Evolutionary conservation across 2,329 filamentous ascomycete species (phyloP), one percentile per base, ranked within the genome.

Genomic region (Aspergillus spinulosporus): DNA sequence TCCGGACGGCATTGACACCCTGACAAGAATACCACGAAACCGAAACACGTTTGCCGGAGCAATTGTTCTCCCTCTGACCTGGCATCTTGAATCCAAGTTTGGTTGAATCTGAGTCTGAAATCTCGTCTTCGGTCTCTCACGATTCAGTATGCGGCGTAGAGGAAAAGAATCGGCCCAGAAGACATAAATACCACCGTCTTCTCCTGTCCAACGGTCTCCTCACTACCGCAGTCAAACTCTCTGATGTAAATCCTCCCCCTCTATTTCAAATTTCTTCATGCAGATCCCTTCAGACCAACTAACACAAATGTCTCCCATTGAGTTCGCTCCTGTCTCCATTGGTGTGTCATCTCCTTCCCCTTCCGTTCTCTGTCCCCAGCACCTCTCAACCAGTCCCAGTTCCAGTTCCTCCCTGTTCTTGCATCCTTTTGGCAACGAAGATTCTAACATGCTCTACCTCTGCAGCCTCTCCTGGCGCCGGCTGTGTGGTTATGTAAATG

Each of bases 401-500:
- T 12, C 11, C 9, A 8, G 4, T 4, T 37, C 34, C 34, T 12
- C n/a, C n/a, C 34, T 12, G 4, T 37, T 4, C 34, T 37, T 12
- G 7, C 11, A 4, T 12, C n/a, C 34, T 37, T 12, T 12, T 15
- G 3, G 2, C 26, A 15, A 8, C 14, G 15, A 14, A 31, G 21
- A 37, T 11, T 8, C 39, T 14, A 45, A 53, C 7, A 3, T 53
- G 12, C 36, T 12, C 4, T 21, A 21, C 21, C 31, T n/a, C n/a
- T 45, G 44, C 11, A 45, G 51, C 64, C 46, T 62, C 63, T 49
- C 67, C 68, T 54, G 66, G 66, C 36, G 66, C 65, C 52, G 68
- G 68, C 57, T 70, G 68, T 59, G 61, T 68, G 37, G 58, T 70
- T 51, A 70, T 70, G 68, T 69, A 64, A 64, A 63, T 50, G 9